Percentiles rank a stretch among this genome's conserved stretches.
Evolutionary conservation across 495 filamentous ascomycete species (phyloP).

Genomic region (Patellaria atrata): DNA sequence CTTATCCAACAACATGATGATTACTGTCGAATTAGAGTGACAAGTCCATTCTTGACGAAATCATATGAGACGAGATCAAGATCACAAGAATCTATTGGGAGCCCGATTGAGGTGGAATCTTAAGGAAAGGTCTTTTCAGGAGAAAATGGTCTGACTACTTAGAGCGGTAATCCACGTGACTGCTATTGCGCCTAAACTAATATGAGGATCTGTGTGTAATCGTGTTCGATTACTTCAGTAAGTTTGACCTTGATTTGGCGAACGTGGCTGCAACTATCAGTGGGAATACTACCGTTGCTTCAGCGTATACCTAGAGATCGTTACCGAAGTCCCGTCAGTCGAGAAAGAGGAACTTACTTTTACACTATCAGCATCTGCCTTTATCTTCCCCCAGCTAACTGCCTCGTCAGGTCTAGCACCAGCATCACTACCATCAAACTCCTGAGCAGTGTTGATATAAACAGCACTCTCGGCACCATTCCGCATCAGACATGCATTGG

Average conservation of each 20-base stretch:
- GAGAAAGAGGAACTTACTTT: slow-evolving; percentile 44
- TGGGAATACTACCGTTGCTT: slow-evolving; percentile 85
- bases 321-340: slow-evolving; percentile 1
- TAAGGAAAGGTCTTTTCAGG: no score
- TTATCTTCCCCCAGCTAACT: slow-evolving; percentile 98
- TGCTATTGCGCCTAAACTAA: no score
- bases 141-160: no score
- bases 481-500: slow-evolving; percentile 91
- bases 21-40: no score
- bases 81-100: no score
- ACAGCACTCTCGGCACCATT: slow-evolving; percentile 94
- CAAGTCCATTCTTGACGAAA: no score
- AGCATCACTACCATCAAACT: slow-evolving; percentile 95
- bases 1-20: no score
- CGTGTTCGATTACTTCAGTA: neutral
- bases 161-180: no score
- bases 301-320: slow-evolving; percentile 55
- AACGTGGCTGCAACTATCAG: slow-evolving; percentile 92
- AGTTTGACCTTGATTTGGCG: slow-evolving; percentile 41
- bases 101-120: no score
- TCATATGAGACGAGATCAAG: no score
- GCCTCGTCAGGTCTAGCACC: slow-evolving; percentile 93
- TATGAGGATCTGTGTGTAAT: neutral
- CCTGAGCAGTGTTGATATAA: slow-evolving; percentile 90
- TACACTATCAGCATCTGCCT: slow-evolving; percentile 65